These are phyloP conservation scores for Botrytis byssoidea DNA, from an alignment of 2,329 filamentous ascomycete species.

Conservation along the genomic window DNA sequence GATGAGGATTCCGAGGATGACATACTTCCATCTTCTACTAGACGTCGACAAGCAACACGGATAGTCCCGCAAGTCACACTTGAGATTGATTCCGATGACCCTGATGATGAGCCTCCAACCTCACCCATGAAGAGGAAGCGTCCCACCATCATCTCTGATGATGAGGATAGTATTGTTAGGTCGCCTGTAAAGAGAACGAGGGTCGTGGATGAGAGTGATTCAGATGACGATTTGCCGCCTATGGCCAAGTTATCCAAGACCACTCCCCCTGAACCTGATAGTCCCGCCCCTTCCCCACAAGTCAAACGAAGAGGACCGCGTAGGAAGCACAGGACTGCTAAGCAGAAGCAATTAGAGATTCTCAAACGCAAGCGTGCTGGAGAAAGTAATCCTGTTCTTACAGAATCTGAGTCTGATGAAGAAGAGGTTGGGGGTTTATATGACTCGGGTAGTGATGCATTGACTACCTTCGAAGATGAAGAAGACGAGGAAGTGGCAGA, in stretches of 20 bases:
- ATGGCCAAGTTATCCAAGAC: constrained; percentile 17
- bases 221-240: constrained; percentile 16
- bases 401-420: constrained; percentile 40
- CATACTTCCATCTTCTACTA: constrained; percentile 27
- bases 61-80: constrained; percentile 10
- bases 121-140: constrained; percentile 28
- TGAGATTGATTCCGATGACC: constrained; percentile 18
- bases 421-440: constrained; percentile 23
- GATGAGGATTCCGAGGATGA: constrained; percentile 26
- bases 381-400: constrained; percentile 42
- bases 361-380: constrained; percentile 43
- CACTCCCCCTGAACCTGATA: constrained; percentile 28
- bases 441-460: constrained; percentile 36
- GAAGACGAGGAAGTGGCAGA: constrained; percentile 27
- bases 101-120: constrained; percentile 23
- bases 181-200: constrained; percentile 17
- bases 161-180: constrained; percentile 5
- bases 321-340: constrained; percentile 40
- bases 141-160: constrained; percentile 4
- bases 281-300: neutral
- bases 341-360: constrained; percentile 45
- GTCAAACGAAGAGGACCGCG: constrained; percentile 19
- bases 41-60: constrained; percentile 18
- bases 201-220: neutral
- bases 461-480: constrained; percentile 53